Conservation (phyloP, 1,139 yeast species). For the Blastobotrys aristatus region DNA sequence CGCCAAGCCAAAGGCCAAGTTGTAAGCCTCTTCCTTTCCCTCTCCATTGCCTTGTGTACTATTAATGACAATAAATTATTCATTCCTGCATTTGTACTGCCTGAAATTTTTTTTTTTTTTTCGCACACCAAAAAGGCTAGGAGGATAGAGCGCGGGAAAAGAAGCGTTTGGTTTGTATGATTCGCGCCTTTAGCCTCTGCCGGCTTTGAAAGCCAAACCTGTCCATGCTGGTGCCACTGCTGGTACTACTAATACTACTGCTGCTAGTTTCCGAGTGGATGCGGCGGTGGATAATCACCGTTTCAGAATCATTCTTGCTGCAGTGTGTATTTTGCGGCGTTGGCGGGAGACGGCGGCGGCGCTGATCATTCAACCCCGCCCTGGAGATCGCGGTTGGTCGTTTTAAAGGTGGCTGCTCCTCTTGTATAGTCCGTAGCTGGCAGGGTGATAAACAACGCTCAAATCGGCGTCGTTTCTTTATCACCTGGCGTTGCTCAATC, state of each 20-base stretch:
- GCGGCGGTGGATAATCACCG: background rate
- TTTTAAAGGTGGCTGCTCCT: background rate
- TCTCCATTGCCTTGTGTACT: no score
- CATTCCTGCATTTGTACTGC: background rate
- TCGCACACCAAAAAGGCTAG: background rate
- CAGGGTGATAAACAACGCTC: background rate
- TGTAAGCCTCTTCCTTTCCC: no score
- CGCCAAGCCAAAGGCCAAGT: conserved; percentile 49
- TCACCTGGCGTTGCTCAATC: background rate
- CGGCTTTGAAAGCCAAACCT: no score
- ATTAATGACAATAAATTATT: background rate
- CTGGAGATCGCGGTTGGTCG: background rate
- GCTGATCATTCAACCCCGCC: background rate
- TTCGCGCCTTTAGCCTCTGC: no score
- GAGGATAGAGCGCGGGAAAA: background rate
- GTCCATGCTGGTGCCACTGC: background rate
- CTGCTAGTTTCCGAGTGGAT: background rate
- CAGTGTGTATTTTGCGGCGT: background rate
- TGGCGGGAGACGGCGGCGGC: no score
- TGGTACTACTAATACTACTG: background rate
- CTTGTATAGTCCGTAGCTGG: background rate
- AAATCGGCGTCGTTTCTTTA: background rate
- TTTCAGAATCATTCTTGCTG: background rate
- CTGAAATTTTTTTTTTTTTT: background rate
- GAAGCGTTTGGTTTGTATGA: background rate